A percentile compares a stretch with the other conserved stretches of the same genome.
These are phyloP conservation scores for Parietaria judaica DNA, from an alignment of 306 rosid genomes.

Conservation along the genomic window DNA sequence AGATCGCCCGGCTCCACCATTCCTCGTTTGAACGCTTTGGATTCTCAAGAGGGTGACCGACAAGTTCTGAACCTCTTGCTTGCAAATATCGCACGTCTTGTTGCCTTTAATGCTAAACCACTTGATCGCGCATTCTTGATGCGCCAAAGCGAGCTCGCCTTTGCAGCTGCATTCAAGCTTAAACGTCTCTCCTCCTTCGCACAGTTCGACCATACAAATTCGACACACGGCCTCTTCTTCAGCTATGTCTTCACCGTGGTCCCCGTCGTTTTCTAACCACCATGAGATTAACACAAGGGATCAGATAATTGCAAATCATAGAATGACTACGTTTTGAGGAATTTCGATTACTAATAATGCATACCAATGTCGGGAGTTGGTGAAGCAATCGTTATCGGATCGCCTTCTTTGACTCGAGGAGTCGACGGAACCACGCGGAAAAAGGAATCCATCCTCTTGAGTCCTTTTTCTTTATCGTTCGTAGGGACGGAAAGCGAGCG, in stretches of 20 bases:
- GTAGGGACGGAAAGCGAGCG: conserved; percentile 86
- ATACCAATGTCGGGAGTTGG: conserved; percentile 56
- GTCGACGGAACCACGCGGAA: conserved; percentile 86
- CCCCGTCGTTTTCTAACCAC: conserved; percentile 43
- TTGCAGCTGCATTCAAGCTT: conserved; percentile 98
- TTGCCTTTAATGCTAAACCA: conserved; percentile 97
- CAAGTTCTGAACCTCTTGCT: conserved; percentile 79
- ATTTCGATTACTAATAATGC: neutral
- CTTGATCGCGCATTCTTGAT: conserved; percentile 85
- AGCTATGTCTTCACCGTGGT: conserved; percentile 75
- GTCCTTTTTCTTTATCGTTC: conserved; percentile 34
- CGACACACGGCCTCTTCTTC: conserved; percentile 96
- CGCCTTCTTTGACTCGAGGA: conserved; percentile 54
- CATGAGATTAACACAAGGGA: conserved; percentile 21
- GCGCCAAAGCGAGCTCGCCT: conserved; percentile 97
- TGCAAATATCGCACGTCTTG: conserved; percentile 91
- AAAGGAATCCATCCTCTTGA: conserved; percentile 63
- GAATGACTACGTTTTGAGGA: neutral
- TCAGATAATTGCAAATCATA: conserved; percentile 5
- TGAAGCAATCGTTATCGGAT: conserved; percentile 26
- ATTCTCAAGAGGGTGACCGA: conserved; percentile 78
- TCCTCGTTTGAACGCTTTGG: conserved; percentile 51
- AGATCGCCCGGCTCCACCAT: conserved; percentile 36
- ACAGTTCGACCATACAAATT: conserved; percentile 78
- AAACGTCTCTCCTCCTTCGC: conserved; percentile 98